phyloP scores from a whole-genome alignment of 2,329 filamentous ascomycete species.

The Alternaria triticina region DNA sequence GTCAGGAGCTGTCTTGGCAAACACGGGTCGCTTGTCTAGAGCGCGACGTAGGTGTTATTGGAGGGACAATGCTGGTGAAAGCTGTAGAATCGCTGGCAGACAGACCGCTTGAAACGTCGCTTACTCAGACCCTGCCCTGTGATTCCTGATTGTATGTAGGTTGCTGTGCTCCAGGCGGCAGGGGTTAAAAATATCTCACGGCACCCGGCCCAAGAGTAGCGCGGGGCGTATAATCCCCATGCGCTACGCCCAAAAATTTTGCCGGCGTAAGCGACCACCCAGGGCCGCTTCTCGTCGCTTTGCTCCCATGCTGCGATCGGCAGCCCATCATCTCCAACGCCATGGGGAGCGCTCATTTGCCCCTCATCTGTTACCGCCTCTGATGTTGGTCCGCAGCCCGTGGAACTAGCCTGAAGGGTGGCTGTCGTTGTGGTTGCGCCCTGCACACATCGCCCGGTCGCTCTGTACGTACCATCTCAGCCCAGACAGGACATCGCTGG shows the following conservation, averaged over 20 bases:
- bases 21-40: background rate
- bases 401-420: constrained; percentile 9
- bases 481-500: constrained; percentile 5
- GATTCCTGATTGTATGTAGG: constrained; percentile 1
- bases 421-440: constrained; percentile 11
- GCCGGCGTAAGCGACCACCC: constrained; percentile 20
- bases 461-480: background rate
- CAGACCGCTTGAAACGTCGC: constrained; percentile 9
- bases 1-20: constrained; percentile 11
- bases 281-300: constrained; percentile 19
- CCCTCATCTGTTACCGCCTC: constrained; percentile 32
- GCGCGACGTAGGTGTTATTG: constrained; percentile 1
- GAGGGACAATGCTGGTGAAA: background rate
- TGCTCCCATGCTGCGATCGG: constrained; percentile 30
- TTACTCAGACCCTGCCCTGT: constrained; percentile 9
- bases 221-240: constrained; percentile 11
- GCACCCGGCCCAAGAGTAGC: constrained; percentile 15
- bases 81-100: background rate
- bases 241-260: constrained; percentile 10
- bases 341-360: constrained; percentile 26
- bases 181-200: constrained; percentile 10
- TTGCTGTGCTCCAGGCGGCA: constrained; percentile 1
- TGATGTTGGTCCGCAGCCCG: constrained; percentile 36
- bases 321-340: constrained; percentile 34
- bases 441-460: background rate